phyloP scores from a whole-genome alignment of 495 filamentous ascomycete species.

The Trichoderma virens region DNA sequence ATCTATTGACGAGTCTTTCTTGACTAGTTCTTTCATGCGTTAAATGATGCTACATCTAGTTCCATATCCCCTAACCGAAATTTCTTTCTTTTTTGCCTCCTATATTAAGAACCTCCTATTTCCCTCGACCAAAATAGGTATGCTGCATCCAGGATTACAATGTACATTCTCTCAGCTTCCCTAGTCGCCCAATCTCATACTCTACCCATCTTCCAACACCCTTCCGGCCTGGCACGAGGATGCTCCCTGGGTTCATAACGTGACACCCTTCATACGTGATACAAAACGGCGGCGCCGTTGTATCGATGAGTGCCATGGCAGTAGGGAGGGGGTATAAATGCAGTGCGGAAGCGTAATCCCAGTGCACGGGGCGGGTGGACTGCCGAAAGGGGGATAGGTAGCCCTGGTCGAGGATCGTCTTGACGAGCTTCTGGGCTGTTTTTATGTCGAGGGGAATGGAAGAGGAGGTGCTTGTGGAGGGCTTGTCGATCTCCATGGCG shows the following conservation, averaged over 20 bases:
- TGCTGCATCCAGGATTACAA: conserved; percentile 19
- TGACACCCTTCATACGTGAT: conserved; percentile 91
- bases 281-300: conserved; percentile 69
- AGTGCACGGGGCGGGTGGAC: conserved; percentile 67
- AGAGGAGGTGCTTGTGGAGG: conserved; percentile 16
- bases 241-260: conserved; percentile 85
- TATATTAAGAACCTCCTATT: neutral
- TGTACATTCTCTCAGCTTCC: conserved; percentile 38
- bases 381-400: conserved; percentile 80
- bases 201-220: conserved; percentile 75
- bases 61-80: neutral
- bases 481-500: conserved; percentile 46
- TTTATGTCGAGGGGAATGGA: conserved; percentile 41
- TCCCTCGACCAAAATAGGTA: neutral
- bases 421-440: conserved; percentile 74
- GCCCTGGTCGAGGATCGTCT: conserved; percentile 89
- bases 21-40: neutral
- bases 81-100: no score
- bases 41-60: neutral
- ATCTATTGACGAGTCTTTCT: neutral
- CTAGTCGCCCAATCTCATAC: conserved; percentile 57
- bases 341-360: conserved; percentile 70
- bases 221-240: conserved; percentile 55
- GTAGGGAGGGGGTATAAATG: conserved; percentile 85
- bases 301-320: conserved; percentile 70